Evolutionary conservation across 495 filamentous ascomycete genomes (phyloP), one percentile per base, ranked within the genome.

Genomic region (Opeltia flavorubescens): DNA sequence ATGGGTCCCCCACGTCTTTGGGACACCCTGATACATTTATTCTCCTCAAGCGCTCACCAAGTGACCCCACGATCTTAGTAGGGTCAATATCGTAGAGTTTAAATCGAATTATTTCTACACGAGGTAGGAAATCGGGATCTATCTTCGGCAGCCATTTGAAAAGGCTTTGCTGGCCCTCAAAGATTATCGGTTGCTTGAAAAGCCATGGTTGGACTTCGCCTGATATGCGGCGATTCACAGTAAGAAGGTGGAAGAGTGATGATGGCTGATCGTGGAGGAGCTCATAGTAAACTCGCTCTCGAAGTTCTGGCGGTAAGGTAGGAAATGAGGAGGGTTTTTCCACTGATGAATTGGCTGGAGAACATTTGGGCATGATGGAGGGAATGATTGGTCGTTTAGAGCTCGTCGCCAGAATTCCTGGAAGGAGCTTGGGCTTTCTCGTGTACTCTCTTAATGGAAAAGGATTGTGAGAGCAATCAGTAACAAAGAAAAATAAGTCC

Each of bases 71-170:
- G 18, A 55, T 58, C 40, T 50, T 50, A 11, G 36, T 47, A 0
- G 55, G 53, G 23, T 55, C 46, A 31, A 58, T 54, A 17, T 58
- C 55, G 31, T 56, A 44, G 5, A 58, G 41, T 17, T 53, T 55
- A 44, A 58, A 46, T 9, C 49, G 35, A 4, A 58, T 21, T 8
- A 48, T 45, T 1, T 38, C 25, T 17, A 55, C 53, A 39, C 55
- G 20, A 17, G 21, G 27, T 13, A 58, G 36, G 23, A 50, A 49
- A 15, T 17, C 33, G 20, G 47, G 50, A 40, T 55, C 55, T 27
- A 55, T 48, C n/a, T 43, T 33, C 6, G 33, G 26, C 29, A 58
- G 50, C 55, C 55, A 58, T 11, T 31, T 21, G 27, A 50, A 53
- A 18, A 58, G 39, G 27, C 55, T 47, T 4, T 39, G 34, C 41